Percentiles rank a stretch among this genome's conserved stretches.
Evolutionary conservation across 1,284 basidiomycete species (phyloP).

Genomic region (Marasmius oreades): DNA sequence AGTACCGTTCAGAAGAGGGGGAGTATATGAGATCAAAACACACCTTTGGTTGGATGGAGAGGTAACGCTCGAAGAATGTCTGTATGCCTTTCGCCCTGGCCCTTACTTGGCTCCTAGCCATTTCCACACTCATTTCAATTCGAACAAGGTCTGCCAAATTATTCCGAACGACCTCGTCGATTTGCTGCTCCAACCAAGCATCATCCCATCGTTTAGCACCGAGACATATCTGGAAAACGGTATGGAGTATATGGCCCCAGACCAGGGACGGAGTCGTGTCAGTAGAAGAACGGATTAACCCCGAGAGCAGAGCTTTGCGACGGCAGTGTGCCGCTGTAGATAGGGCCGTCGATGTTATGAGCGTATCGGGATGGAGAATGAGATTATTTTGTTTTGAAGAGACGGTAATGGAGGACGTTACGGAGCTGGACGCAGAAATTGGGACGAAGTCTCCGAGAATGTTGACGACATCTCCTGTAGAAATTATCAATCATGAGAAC

Average conservation of each 20-base stretch:
- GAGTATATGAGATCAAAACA: conserved; percentile 2
- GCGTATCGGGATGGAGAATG: conserved; percentile 86
- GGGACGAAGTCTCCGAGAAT: conserved; percentile 58
- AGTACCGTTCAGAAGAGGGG: background rate
- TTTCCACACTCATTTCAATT: conserved; percentile 56
- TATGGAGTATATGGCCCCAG: conserved; percentile 90
- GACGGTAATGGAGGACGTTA: conserved; percentile 48
- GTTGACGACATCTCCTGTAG: conserved; percentile 74
- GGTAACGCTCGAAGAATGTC: conserved; percentile 62
- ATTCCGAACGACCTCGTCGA: conserved; percentile 50
- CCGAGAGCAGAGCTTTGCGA: conserved; percentile 76
- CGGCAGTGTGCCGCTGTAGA: conserved; percentile 79
- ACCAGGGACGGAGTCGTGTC: conserved; percentile 66
- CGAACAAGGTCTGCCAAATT: conserved; percentile 59
- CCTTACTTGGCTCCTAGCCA: conserved; percentile 61
- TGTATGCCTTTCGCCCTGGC: conserved; percentile 61
- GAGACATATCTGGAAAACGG: conserved; percentile 82
- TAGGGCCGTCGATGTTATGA: conserved; percentile 85
- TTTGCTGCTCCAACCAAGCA: conserved; percentile 49
- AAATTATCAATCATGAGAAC: background rate
- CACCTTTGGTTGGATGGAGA: conserved; percentile 60
- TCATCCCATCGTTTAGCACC: conserved; percentile 58
- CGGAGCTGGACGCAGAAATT: conserved; percentile 26
- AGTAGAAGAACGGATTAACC: conserved; percentile 52
- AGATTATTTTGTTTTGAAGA: conserved; percentile 59